phyloP scores from a whole-genome alignment of 2,329 filamentous ascomycete species.

The Neofusicoccum kwambonambiense region DNA sequence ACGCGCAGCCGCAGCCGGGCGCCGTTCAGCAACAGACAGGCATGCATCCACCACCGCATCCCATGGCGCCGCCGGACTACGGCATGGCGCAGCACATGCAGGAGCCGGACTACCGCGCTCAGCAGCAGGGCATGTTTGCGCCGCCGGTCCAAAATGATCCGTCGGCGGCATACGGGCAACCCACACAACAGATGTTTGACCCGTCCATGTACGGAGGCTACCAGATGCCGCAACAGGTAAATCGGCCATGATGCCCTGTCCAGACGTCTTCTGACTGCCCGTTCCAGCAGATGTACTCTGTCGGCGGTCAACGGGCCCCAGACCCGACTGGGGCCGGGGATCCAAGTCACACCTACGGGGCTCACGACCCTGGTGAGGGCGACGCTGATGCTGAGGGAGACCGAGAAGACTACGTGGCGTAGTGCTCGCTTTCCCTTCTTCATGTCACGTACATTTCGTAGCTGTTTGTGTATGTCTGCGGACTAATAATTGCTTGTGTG shows the following conservation, averaged over 20 bases:
- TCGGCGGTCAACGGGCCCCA: slow-evolving; percentile 38
- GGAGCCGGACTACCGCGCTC: slow-evolving; percentile 65
- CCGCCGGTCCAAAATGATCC: slow-evolving; percentile 74
- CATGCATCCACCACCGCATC: slow-evolving; percentile 46
- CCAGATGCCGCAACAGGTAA: slow-evolving; percentile 80
- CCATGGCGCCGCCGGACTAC: slow-evolving; percentile 57
- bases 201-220: slow-evolving; percentile 82
- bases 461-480: slow-evolving; percentile 1
- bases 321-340: slow-evolving; percentile 38
- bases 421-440: not conserved
- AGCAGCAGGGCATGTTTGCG: slow-evolving; percentile 76
- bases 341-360: slow-evolving; percentile 36
- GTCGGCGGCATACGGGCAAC: slow-evolving; percentile 71
- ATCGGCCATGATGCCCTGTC: slow-evolving; percentile 29
- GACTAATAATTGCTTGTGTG: not conserved
- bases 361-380: slow-evolving; percentile 33
- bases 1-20: slow-evolving; percentile 39
- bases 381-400: slow-evolving; percentile 42
- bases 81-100: slow-evolving; percentile 60
- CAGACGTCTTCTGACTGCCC: slow-evolving; percentile 17
- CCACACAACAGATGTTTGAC: slow-evolving; percentile 73
- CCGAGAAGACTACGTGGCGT: slow-evolving; percentile 36
- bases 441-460: not conserved
- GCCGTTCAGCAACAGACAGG: slow-evolving; percentile 42
- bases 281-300: slow-evolving; percentile 36